Evolutionary conservation across 805 yeast species (phyloP), one percentile per base, ranked within the genome.

Genomic region (Middelhovenomyces tepae): DNA sequence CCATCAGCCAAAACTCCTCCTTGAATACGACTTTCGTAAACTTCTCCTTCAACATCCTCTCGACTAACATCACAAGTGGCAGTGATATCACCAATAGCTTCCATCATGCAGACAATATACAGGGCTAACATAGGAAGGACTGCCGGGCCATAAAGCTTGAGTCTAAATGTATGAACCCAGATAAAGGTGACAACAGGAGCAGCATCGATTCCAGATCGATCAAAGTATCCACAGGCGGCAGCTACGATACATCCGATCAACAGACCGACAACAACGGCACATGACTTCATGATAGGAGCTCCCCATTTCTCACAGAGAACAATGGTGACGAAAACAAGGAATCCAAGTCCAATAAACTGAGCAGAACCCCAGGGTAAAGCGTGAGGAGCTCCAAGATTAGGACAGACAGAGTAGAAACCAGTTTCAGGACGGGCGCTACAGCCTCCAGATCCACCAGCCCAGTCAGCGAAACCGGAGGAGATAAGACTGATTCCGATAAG

Each of bases 1-100:
- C 95, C 95, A 57, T 86, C 94, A 13, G 93, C 91, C 22, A 86
- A 65, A 28, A 86, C 72, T 59, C 95, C 96, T 48, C 96, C 95
- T 62, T 87, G 95, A 44, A 87, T 69, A 57, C 95, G 67, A 11
- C 87, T 73, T 46, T 86, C 95, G 54, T 79, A 86, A 13, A 68
- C 47, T 28, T 72, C 75, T 43, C 95, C 95, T 51, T 80, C 87
- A 37, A 84, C 86, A 40, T 79, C 85, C 41, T 79, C 62, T 46
- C 94, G 67, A 6, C 94, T 82, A 14, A 87, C 95, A 57, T 86
- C 96, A 37, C 84, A 79, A 27, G 95, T 83, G 22, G 95, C 95
- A 20, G 95, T 84, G 52, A 86, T 79, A 57, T 86, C 95, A 56
- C 95, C 95, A 51, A 86, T 84, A 35, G 94, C 81, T 63, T 87